phyloP scores from a whole-genome alignment of 2,329 filamentous ascomycete genomes.

The Drechslerella stenobrocha region DNA sequence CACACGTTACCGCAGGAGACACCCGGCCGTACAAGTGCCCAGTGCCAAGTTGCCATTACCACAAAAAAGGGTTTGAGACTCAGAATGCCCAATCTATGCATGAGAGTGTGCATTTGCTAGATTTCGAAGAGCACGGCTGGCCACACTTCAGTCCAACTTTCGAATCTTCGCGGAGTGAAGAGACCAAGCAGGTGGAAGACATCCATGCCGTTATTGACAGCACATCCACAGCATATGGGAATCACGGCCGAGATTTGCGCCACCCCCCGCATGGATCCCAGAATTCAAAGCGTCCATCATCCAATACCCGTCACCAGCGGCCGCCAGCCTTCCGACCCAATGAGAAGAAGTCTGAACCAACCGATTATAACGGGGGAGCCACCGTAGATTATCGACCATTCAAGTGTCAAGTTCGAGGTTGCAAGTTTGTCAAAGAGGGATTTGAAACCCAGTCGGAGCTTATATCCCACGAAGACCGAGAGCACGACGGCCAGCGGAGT shows the following conservation, averaged over 20 bases:
- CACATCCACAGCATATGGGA: slow-evolving; percentile 9
- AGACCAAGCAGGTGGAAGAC: slow-evolving; percentile 38
- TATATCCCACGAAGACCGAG: slow-evolving; percentile 34
- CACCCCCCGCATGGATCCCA: slow-evolving; percentile 3
- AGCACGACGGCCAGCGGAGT: slow-evolving; percentile 34
- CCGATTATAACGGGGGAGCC: slow-evolving; percentile 12
- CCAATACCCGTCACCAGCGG: slow-evolving; percentile 21
- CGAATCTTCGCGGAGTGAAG: slow-evolving; percentile 31
- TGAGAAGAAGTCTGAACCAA: slow-evolving; percentile 27
- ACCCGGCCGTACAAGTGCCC: slow-evolving; percentile 41
- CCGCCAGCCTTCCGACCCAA: slow-evolving; percentile 15
- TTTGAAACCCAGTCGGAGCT: slow-evolving; percentile 45
- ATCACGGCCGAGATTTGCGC: background rate
- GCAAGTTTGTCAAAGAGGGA: slow-evolving; percentile 46
- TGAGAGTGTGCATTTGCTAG: slow-evolving; percentile 33
- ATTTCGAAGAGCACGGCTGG: slow-evolving; percentile 43
- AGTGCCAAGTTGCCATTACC: slow-evolving; percentile 34
- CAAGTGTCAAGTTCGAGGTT: slow-evolving; percentile 38
- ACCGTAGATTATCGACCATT: slow-evolving; percentile 39
- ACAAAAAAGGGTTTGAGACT: slow-evolving; percentile 47
- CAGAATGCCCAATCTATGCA: slow-evolving; percentile 33
- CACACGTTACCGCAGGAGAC: slow-evolving; percentile 10
- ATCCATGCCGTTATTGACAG: slow-evolving; percentile 39
- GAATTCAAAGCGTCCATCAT: slow-evolving; percentile 7
- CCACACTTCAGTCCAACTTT: slow-evolving; percentile 21